Evolutionary conservation across 2,329 filamentous ascomycete genomes (phyloP).

Genomic region (Ophiostoma sp.): DNA sequence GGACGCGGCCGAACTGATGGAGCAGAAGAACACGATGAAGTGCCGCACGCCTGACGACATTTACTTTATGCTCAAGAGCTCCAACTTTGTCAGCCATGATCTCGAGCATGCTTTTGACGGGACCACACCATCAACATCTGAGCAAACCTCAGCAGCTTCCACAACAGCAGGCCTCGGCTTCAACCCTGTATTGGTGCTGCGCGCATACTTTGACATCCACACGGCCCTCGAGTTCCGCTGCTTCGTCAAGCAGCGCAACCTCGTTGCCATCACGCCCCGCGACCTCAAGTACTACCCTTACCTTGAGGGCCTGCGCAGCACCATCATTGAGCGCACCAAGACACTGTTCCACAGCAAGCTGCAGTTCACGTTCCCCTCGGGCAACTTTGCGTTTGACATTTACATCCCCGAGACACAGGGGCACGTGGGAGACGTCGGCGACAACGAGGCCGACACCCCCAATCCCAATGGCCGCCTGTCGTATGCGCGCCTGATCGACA

Average conservation of each 20-base stretch:
- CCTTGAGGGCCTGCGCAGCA: slow-evolving; percentile 61
- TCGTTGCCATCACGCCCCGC: slow-evolving; percentile 83
- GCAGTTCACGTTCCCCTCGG: slow-evolving; percentile 76
- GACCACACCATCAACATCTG: slow-evolving; percentile 17
- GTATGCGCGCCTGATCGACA: slow-evolving; percentile 81
- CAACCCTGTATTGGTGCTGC: slow-evolving; percentile 77
- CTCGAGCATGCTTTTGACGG: slow-evolving; percentile 88
- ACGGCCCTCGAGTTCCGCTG: slow-evolving; percentile 92
- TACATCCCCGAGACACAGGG: slow-evolving; percentile 71
- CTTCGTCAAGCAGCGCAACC: slow-evolving; percentile 79
- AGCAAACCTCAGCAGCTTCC: slow-evolving; percentile 33
- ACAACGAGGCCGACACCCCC: slow-evolving; percentile 45
- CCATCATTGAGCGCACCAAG: slow-evolving; percentile 67
- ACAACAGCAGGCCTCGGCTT: slow-evolving; percentile 48
- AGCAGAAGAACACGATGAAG: slow-evolving; percentile 82
- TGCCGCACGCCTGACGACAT: slow-evolving; percentile 87
- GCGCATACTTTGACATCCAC: slow-evolving; percentile 85
- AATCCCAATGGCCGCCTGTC: slow-evolving; percentile 57
- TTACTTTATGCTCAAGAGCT: slow-evolving; percentile 90
- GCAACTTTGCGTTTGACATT: slow-evolving; percentile 85
- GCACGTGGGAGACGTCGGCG: slow-evolving; percentile 36
- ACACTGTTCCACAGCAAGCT: slow-evolving; percentile 76
- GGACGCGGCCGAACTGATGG: slow-evolving; percentile 90
- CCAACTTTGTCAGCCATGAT: slow-evolving; percentile 92
- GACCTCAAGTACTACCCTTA: slow-evolving; percentile 92